Evolutionary conservation across 371 early-diverging fungal species (phyloP), one percentile per base, ranked within the genome.

Genomic region (Umbelopsis sp.): DNA sequence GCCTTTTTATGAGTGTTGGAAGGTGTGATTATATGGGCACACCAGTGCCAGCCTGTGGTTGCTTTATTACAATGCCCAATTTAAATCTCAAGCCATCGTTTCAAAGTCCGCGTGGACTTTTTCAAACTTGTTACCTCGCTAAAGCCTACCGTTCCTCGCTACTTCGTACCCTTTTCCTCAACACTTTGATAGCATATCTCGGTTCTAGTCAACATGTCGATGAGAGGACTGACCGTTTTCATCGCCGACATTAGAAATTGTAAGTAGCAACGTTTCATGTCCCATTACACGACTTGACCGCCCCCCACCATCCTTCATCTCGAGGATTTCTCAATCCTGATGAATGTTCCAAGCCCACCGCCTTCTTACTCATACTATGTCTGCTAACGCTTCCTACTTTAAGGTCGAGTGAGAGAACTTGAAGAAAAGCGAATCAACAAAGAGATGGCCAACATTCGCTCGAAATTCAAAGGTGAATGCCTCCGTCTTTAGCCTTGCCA

Each of bases 391-490:
- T 25, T 35, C 4, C 14, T 53, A 3, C 32, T 29, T 9, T 38
- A 79, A 98, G 98, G 98, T 79, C 93, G 97, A 51, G 94, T 96
- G 48, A 87, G 94, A 53, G 99, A 98, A 73, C 86, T 94, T 63
- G 99, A 99, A 76, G 97, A 97, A 79, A 96, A 96, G 80, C 86
- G 99, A 63, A 94, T 99, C 71, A 98, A 99, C 84, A 98, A 97
- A 76, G 99, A 99, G 83, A 88, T 99, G 87, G 97, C 98, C 70
- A 97, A 99, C 82, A 98, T 98, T 72, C 88, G 99, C 18, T 84
- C 94, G 18, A 98, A 99, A 80, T 99, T 99, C 83, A 97, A 96
- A 88, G 96, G 97, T 96, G 76, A 64, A 14, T 32, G 29, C 29
- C 29, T 29, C 29, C 29, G 29, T 35, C 24, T 18, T 20, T 1